Evolutionary conservation across 2,329 filamentous ascomycete species (phyloP), one percentile per base, ranked within the genome.

Genomic region (Acephala macrosclerotiorum): DNA sequence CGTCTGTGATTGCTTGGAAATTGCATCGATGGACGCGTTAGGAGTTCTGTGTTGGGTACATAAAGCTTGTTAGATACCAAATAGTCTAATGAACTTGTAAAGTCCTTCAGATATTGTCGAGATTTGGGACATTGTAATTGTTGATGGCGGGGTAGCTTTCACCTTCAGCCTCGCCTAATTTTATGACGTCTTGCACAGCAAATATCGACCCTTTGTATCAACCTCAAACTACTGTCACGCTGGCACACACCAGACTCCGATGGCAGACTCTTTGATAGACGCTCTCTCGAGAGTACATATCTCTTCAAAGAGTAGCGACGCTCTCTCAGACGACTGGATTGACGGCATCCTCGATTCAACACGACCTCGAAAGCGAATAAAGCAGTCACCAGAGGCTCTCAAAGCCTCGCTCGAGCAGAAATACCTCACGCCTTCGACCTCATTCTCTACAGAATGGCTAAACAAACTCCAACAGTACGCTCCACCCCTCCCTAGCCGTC

Each of bases 381-480:
- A 76, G 70, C 85, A 84, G 78, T 83, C 85, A 78, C 83, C 84
- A 45, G 82, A 88, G n/a, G 84, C 85, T 36, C 81, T 95, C 66
- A 92, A 92, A 79, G 81, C 82, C 55, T 84, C 89, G 67, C 85
- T 98, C 5, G 93, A 97, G 79, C 75, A 85, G 62, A 89, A 91
- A 56, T 96, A 95, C 74, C 82, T 99, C 29, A 88, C 87, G 1
- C 95, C 96, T 0, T 92, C 93, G 1, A 85, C 89, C 5, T 85
- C 86, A 2, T 97, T 99, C 80, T 93, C 90, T 38, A 82, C 87
- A 4, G 89, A 91, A 75, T 98, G 96, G 94, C 86, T 99, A 66
- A 94, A 97, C 77, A 87, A 87, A 63, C 80, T 98, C 51, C 96
- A 99, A 79, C 93, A 95, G 84, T 88, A 78, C 65, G n/a, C 80